Evolutionary conservation across 768 basidiomycete genomes (phyloP), one percentile per base, ranked within the genome.

Genomic region (Podaxis sp.): DNA sequence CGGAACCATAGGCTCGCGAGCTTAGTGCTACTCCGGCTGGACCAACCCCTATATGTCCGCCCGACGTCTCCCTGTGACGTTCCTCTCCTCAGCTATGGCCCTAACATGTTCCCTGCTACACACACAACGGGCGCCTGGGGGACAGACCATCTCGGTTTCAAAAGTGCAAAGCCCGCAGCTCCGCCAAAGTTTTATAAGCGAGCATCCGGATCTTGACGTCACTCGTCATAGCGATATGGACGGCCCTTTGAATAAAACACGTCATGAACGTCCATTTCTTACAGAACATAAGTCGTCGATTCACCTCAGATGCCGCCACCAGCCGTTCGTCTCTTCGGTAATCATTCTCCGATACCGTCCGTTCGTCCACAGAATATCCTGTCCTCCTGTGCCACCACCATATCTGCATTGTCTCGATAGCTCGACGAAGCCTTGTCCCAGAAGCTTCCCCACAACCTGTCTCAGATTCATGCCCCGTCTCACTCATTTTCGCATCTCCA

Each of bases 251-350:
- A 4, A 50, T 12, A 28, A 3, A 28, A 28, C 4, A 13, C 13
- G 12, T 3, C 20, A 24, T 50, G 24, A 28, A 40, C 33, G 15
- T n/a, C 20, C 17, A 55, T 15, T 12, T 22, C 8, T 33, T 33
- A 33, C 26, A 46, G 49, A 46, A 10, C 37, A 13, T n/a, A 44
- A 33, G 15, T 46, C 1, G 4, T 8, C 13, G 24, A 40, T 46
- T 56, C 48, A 56, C 61, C 44, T 62, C 61, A 12, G 54, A 49
- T 38, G 48, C 30, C 22, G 61, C 61, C 26, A 56, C 61, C 15
- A 62, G 17, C 15, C 54, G 54, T 20, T 62, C 55, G 22, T 62
- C 61, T 50, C 61, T 56, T 37, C 61, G 51, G 28, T 50, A 62
- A 26, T 62, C 61, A 40, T 17, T 62, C 26, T 62, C 61, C 6